Evolutionary conservation across 2,329 filamentous ascomycete species (phyloP), one percentile per base, ranked within the genome.

Genomic region (Xylariaceae sp.): DNA sequence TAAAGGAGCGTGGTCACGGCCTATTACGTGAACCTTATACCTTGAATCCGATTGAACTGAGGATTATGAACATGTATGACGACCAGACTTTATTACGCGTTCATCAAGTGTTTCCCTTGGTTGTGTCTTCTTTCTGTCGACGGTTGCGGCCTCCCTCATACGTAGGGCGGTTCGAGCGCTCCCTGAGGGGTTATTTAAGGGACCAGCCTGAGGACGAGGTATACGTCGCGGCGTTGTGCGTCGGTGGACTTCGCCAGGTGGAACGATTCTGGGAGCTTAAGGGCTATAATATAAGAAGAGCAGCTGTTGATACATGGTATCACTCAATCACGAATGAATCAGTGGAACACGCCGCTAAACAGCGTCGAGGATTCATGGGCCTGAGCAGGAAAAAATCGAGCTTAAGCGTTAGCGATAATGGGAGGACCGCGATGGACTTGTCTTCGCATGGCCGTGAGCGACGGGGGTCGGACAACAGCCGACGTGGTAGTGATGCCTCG

Each of bases 261-360:
- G 81, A 86, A 61, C 75, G 79, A 37, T 77, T 87, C 29, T 87
- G 84, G 84, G 83, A 86, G 64, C 83, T 84, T 32, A 85, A 85
- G 63, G 83, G 84, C 1, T 87, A 87, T 68, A 87, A 85, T 64
- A 75, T 74, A 45, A 76, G 84, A 26, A 77, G 83, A 51, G 75
- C 75, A 16, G 79, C 81, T 1, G 84, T 87, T 13, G 84, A 87
- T 62, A 72, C 64, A 4, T 87, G 83, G 83, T 85, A 81, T 65
- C 75, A 76, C 33, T 75, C 73, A 15, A 68, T 87, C 7, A 73
- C 75, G 2, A 79, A 74, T 53, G 78, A 79, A 7, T 64, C 69
- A 16, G 45, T 68, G 5, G 78, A 80, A 27, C 62, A 76, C 7
- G 62, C 75, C 5, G 51, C 73, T 6, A 86, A 83, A 64, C 73